Evolutionary conservation across 73 alveolate genomes (phyloP).

Genomic region (Paramecium sexaurelia): DNA sequence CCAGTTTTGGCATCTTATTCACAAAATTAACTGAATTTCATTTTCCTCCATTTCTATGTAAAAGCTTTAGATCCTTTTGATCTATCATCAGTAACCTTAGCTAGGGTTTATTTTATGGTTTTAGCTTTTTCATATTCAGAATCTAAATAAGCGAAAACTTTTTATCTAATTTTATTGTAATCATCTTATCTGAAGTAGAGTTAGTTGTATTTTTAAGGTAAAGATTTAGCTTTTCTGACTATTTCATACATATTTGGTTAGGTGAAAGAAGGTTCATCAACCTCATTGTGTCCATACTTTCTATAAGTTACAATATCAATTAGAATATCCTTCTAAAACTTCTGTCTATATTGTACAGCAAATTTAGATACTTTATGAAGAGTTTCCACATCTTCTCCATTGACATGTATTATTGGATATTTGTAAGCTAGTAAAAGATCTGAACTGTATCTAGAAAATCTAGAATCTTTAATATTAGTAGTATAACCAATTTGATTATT

Average conservation of each 20-base stretch:
- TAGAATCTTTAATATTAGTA: slow-evolving; percentile 73
- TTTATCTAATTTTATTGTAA: slow-evolving; percentile 69
- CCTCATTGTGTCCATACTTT: slow-evolving; percentile 96
- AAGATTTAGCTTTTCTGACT: slow-evolving; percentile 50
- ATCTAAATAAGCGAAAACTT: slow-evolving; percentile 71
- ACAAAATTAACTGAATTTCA: slow-evolving; percentile 70
- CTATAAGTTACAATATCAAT: slow-evolving; percentile 94
- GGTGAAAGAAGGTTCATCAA: slow-evolving; percentile 93
- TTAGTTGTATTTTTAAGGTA: slow-evolving; percentile 44
- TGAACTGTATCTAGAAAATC: slow-evolving; percentile 75
- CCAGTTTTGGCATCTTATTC: slow-evolving; percentile 49
- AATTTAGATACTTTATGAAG: slow-evolving; percentile 62
- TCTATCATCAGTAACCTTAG: slow-evolving; percentile 64
- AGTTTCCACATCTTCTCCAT: slow-evolving; percentile 78
- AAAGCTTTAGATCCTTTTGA: slow-evolving; percentile 77
- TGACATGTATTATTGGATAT: slow-evolving; percentile 78
- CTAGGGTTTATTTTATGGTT: slow-evolving; percentile 66
- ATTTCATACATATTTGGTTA: slow-evolving; percentile 87
- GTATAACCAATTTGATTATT: slow-evolving; percentile 88
- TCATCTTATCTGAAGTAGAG: slow-evolving; percentile 65
- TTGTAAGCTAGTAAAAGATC: slow-evolving; percentile 79
- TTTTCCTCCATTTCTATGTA: slow-evolving; percentile 80
- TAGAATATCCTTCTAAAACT: slow-evolving; percentile 67
- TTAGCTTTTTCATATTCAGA: slow-evolving; percentile 75
- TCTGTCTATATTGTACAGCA: slow-evolving; percentile 74